Conservation (phyloP, 1,284 basidiomycete genomes). For the Phaffia rhodozyma region DNA sequence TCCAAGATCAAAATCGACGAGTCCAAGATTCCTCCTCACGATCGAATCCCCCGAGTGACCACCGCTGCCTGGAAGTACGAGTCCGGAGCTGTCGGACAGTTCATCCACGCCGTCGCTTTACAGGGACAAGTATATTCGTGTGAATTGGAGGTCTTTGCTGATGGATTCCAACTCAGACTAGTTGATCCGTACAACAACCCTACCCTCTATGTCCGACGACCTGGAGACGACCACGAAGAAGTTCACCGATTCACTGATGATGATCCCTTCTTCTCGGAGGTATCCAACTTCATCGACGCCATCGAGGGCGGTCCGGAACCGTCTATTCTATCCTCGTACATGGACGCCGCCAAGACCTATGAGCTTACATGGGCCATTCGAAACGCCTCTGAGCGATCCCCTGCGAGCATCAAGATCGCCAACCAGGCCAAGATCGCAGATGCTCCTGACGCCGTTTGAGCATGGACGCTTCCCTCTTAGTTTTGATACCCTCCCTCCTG, state of each 20-base stretch:
- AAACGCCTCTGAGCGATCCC: background rate
- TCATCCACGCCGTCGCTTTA: conserved; percentile 75
- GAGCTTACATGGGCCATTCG: conserved; percentile 59
- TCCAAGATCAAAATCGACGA: conserved; percentile 53
- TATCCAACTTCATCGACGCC: conserved; percentile 70
- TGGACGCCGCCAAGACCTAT: conserved; percentile 76
- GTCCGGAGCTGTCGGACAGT: conserved; percentile 77
- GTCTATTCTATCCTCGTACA: conserved; percentile 35
- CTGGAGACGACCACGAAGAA: conserved; percentile 74
- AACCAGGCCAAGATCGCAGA: background rate
- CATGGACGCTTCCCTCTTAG: too few relatives aligned
- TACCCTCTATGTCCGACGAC: conserved; percentile 67
- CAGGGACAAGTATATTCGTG: conserved; percentile 86
- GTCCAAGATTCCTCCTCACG: conserved; percentile 32
- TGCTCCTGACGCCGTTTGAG: background rate
- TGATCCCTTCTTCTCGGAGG: conserved; percentile 84
- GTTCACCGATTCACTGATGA: conserved; percentile 61
- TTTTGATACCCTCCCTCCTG: too few relatives aligned
- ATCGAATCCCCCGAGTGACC: conserved; percentile 36
- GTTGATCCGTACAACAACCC: conserved; percentile 68
- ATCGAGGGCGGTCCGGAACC: conserved; percentile 33
- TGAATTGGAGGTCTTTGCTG: conserved; percentile 81
- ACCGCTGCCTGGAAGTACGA: conserved; percentile 58
- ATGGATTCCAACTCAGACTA: conserved; percentile 66
- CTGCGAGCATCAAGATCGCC: background rate